phyloP scores from a whole-genome alignment of 1,139 yeast species.

The Arxiozyma telluris region DNA sequence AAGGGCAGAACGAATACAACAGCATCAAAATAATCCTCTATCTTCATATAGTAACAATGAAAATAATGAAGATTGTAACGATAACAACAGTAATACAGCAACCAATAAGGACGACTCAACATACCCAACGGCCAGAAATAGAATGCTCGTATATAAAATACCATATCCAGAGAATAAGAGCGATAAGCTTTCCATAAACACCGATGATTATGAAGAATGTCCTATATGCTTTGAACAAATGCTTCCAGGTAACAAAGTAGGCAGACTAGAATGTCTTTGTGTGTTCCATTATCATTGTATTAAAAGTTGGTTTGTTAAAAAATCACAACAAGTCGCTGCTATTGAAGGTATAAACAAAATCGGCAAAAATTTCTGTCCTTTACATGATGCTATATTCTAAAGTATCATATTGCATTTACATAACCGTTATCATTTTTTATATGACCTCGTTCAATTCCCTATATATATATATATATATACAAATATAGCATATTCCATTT shows the following conservation, averaged over 20 bases:
- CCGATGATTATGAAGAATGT: slow-evolving; percentile 55
- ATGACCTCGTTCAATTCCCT: neutral
- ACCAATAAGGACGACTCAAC: neutral
- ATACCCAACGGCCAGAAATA: slow-evolving; percentile 36
- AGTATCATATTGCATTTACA: neutral
- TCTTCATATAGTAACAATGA: neutral
- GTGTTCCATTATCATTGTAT: slow-evolving; percentile 88
- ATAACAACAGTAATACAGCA: neutral
- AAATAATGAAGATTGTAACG: neutral
- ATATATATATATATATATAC: too few relatives aligned
- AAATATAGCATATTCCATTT: neutral
- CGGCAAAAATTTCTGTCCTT: slow-evolving; percentile 20
- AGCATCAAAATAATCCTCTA: slow-evolving; percentile 34
- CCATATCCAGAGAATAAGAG: slow-evolving; percentile 37
- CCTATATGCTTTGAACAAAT: slow-evolving; percentile 89
- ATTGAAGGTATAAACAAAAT: slow-evolving; percentile 1
- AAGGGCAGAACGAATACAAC: slow-evolving; percentile 54
- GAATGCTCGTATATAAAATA: slow-evolving; percentile 78
- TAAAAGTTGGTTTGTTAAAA: slow-evolving; percentile 79
- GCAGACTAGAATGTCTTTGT: slow-evolving; percentile 87
- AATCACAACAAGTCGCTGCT: slow-evolving; percentile 40
- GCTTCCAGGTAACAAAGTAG: slow-evolving; percentile 78
- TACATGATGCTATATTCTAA: slow-evolving; percentile 20
- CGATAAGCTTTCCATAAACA: slow-evolving; percentile 10
- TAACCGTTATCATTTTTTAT: neutral